A percentile compares a stretch with the other conserved stretches of the same genome.
Conservation (phyloP, 495 filamentous ascomycete genomes). For the Xeromyces bisporus region DNA sequence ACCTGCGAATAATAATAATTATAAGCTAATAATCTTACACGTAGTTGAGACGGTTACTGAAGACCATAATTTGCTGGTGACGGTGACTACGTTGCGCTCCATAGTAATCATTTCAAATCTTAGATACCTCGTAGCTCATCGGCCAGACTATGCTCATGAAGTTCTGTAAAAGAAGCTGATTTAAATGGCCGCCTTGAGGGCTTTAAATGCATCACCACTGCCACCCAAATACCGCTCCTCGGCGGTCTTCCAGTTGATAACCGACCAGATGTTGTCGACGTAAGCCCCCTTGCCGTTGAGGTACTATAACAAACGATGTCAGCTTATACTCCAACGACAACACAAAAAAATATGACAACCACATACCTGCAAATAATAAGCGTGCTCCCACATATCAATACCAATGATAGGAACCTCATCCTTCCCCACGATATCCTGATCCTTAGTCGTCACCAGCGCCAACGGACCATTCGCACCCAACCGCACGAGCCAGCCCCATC, state of each 20-base stretch:
- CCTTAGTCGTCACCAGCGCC: slow-evolving; percentile 56
- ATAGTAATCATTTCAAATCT: too few relatives aligned
- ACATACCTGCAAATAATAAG: slow-evolving; percentile 42
- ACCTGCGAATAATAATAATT: too few relatives aligned
- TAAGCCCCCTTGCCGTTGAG: slow-evolving; percentile 95
- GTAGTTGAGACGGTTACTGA: too few relatives aligned
- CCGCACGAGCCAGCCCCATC: slow-evolving; percentile 89
- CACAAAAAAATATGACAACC: too few relatives aligned
- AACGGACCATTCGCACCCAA: slow-evolving; percentile 48
- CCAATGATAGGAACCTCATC: slow-evolving; percentile 66
- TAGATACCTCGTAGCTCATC: too few relatives aligned
- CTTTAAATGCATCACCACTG: neutral
- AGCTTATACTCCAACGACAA: slow-evolving; percentile 9
- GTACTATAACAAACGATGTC: slow-evolving; percentile 54
- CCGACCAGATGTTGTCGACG: slow-evolving; percentile 84
- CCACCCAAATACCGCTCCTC: slow-evolving; percentile 50
- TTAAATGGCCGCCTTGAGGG: neutral
- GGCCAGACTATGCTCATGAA: too few relatives aligned
- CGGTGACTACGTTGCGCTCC: too few relatives aligned
- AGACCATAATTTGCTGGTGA: too few relatives aligned
- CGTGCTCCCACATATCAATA: slow-evolving; percentile 96
- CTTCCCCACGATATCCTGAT: slow-evolving; percentile 79
- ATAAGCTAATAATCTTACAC: too few relatives aligned
- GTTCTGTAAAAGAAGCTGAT: too few relatives aligned
- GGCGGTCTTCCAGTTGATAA: slow-evolving; percentile 86